phyloP scores from a whole-genome alignment of 331 rosid genomes.

The Prunus yedoensis region DNA sequence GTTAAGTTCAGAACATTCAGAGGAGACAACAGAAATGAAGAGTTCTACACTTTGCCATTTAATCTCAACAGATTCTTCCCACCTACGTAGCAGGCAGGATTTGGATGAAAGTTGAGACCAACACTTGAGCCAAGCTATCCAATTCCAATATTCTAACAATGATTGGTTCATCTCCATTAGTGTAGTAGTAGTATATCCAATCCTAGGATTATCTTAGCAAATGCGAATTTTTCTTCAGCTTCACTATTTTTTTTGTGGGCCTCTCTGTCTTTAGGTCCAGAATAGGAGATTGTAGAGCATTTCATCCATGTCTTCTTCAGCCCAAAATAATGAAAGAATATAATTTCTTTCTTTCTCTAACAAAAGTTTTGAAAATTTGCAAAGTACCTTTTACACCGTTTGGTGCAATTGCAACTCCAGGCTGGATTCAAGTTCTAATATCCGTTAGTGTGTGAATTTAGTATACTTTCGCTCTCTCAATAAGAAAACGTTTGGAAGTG shows the following conservation, averaged over 20 bases:
- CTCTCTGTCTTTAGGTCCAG: conserved; percentile 24
- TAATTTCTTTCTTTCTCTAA: not conserved
- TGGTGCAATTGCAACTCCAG: no score
- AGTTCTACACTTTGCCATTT: conserved; percentile 87
- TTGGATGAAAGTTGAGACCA: not conserved
- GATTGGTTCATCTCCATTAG: not conserved
- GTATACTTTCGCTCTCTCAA: no score
- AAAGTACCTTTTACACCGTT: no score
- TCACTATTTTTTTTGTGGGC: conserved; percentile 25
- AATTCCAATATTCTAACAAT: conserved; percentile 8
- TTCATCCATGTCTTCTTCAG: conserved; percentile 39
- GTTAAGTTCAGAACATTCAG: conserved; percentile 83
- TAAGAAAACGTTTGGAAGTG: no score
- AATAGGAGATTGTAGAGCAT: conserved; percentile 27
- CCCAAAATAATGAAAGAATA: conserved; percentile 23
- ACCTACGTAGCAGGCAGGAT: conserved; percentile 49
- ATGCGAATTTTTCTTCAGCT: conserved; percentile 7
- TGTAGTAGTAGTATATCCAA: not conserved
- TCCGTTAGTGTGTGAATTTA: no score
- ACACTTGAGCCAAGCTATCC: not conserved
- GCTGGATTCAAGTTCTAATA: no score
- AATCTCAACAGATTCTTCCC: conserved; percentile 93
- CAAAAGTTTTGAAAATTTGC: not conserved
- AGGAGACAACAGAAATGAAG: conserved; percentile 97
- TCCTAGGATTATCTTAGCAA: not conserved